Base-by-base conservation (phyloP, 139 green algal genomes). In the Chlamydomonas sp. region DNA sequence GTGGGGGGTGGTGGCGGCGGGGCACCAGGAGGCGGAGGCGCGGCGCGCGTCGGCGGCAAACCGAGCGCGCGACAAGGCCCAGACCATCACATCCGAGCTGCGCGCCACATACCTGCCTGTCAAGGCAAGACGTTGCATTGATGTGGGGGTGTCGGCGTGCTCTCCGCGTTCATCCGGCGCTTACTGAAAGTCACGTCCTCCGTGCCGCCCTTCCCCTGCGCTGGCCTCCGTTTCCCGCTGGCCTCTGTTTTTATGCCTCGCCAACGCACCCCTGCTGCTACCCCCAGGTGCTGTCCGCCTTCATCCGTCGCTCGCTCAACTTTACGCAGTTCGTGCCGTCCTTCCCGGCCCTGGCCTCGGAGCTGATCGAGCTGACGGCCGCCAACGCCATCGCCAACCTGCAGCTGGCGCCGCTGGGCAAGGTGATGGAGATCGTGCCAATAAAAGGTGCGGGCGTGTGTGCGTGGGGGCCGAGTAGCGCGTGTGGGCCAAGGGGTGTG, bases 341-440 rank as follows among this genome's bases (percentile, higher is more conserved):
- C 6, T 88, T 88, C 83, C 5, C 62, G 67, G 62, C 62, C 62
- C 83, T 88, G 16, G 74, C 83, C 1, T 49, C 18, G 9, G 83
- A 88, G 74, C 83, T 88, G 49, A 57, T 73, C 15, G 71, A 17
- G 4, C 74, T 88, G 7, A 81, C 83, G 15, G 74, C 73, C n/a
- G 74, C 83, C 7, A n/a, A 63, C 63, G n/a, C 4, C 63, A 76
- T 81, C 49, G 83, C 83, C 73, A 88, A 82, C 83, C 75, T 88
- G 83, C 83, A 88, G 83, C 83, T 88, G 83, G 73, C 83, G 49
- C 83, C 83, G 74, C 74, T 82, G 61, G 83, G 83, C 17, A 71
- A 82, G 73, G 31, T 88, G 63, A 6, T 3, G 15, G 83, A 73
- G 1, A 76, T 88, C 17, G 20, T 80, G 67, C 82, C 82, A 31